Evolutionary conservation across 169 alveolate genomes (phyloP), one percentile per base, ranked within the genome.

Genomic region (Prorocentrum cordatum): DNA sequence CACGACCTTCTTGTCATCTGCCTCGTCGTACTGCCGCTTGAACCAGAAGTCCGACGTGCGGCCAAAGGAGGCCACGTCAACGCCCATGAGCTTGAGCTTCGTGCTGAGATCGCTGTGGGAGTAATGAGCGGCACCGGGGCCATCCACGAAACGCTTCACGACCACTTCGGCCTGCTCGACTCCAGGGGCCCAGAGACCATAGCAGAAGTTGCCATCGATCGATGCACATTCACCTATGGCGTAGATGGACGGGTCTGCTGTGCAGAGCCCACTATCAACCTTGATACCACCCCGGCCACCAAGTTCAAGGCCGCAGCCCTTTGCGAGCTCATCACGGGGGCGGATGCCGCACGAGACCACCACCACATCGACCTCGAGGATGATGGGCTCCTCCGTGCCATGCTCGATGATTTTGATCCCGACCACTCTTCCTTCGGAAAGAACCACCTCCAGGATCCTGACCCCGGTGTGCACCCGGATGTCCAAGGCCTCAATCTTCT

Each of bases 101-200:
- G 80, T 68, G 61, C 38, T 22, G 54, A 68, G 36, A n/a, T 68
- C 80, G 22, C 54, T 31, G 47, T 18, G 36, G 7, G 20, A 16
- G 47, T 32, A 64, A n/a, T 14, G 16, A n/a, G 24, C 67, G 4
- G 3, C 31, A 29, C 20, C 50, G 12, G 50, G 6, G 50, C 32
- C 66, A 7, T n/a, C 47, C 33, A 50, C 68, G n/a, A 73, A 36
- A 27, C n/a, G 47, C 71, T 32, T 26, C 71, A 32, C 36, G 39
- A 73, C 29, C 5, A 71, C 26, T 22, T 47, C 87, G 16, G 83
- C 91, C 80, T 84, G 92, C 83, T 84, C 83, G 10, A 32, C 24
- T 9, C 92, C 92, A 10, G 92, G 92, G 58, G 59, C 70, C 92
- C 92, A 84, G 16, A 84, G 66, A 42, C 92, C 92, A 31, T 84